Base-by-base conservation (phyloP, 352 stramenopile species). In the Halophytophthora polymorphica region DNA sequence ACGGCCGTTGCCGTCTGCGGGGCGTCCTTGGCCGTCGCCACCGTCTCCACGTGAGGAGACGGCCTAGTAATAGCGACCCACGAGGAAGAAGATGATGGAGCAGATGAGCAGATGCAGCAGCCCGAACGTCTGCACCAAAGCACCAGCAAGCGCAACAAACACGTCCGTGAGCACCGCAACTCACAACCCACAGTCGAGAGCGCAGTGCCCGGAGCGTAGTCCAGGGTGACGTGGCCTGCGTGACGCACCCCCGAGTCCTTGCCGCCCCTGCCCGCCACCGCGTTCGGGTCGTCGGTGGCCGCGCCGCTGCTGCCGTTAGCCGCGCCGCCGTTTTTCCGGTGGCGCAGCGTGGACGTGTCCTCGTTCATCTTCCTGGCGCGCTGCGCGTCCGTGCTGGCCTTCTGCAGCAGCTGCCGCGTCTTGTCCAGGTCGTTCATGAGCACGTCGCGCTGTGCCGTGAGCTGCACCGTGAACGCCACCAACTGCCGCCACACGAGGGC, bases 51-150 rank as follows among this genome's bases (percentile, higher is more conserved):
- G 4, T 8, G 25, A 10, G 25, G 15, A 31, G 29, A 6, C 19
- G 21, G 22, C 48, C 56, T 72, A 92, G 64, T 88, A 92, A 57
- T 90, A 95, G 64, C 82, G 83, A 3, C 85, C 85, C 55, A 95
- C 71, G 61, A 95, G 74, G 71, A 93, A 95, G 75, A 93, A 93
- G 66, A 95, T 82, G 65, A 95, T 90, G 39, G 83, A 83, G 51
- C 81, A 92, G 41, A 95, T 68, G 19, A 93, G 55, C 37, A 95
- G 52, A 57, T 95, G 85, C 51, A 93, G 79, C n/a, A 90, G 61
- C 42, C 73, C 74, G 41, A 93, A 92, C 25, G 69, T 68, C 77
- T 93, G 46, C 29, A 50, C 2, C 13, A 43, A 10, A 40, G 31
- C 17, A 37, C 3, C 15, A 56, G 8, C 48, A 42, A 58, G 43